Conservation (phyloP, 2,329 filamentous ascomycete species). For the Beauveria bassiana region DNA sequence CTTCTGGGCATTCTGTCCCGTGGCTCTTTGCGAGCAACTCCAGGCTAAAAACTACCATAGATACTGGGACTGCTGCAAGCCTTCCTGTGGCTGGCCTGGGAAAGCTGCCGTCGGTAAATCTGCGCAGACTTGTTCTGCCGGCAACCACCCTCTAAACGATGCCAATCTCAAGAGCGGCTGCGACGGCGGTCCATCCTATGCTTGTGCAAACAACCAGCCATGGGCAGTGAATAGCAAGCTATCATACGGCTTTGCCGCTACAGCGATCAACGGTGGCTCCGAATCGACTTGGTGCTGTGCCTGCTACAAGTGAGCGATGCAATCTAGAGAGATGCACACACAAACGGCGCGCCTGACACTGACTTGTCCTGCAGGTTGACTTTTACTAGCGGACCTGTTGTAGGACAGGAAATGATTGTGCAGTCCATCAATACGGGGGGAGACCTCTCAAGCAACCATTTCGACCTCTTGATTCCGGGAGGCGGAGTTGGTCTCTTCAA, state of each 20-base stretch:
- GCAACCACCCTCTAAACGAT: conserved; percentile 44
- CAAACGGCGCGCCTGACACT: too few species aligned
- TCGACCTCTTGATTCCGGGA: conserved; percentile 49
- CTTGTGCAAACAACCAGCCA: conserved; percentile 55
- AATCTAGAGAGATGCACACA: neutral
- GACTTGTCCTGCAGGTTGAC: conserved; percentile 29
- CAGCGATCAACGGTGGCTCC: conserved; percentile 43
- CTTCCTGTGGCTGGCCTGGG: conserved; percentile 53
- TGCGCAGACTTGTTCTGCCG: conserved; percentile 45
- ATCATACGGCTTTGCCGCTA: conserved; percentile 59
- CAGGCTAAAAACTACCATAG: conserved; percentile 19
- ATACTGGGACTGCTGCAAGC: conserved; percentile 65
- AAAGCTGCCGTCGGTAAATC: conserved; percentile 46
- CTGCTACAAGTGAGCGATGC: conserved; percentile 44
- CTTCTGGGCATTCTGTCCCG: neutral
- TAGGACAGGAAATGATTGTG: conserved; percentile 56
- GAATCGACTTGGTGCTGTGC: conserved; percentile 60
- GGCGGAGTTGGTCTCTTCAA: conserved; percentile 49
- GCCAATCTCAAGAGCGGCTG: conserved; percentile 45
- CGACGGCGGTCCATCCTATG: conserved; percentile 48
- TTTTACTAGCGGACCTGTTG: conserved; percentile 40
- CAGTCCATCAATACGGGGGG: conserved; percentile 57
- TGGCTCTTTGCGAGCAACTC: neutral
- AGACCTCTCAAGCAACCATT: conserved; percentile 50
- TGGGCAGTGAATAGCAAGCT: conserved; percentile 52